Base-by-base conservation (phyloP, 495 filamentous ascomycete species). In the Jackrogersella multiformis region DNA sequence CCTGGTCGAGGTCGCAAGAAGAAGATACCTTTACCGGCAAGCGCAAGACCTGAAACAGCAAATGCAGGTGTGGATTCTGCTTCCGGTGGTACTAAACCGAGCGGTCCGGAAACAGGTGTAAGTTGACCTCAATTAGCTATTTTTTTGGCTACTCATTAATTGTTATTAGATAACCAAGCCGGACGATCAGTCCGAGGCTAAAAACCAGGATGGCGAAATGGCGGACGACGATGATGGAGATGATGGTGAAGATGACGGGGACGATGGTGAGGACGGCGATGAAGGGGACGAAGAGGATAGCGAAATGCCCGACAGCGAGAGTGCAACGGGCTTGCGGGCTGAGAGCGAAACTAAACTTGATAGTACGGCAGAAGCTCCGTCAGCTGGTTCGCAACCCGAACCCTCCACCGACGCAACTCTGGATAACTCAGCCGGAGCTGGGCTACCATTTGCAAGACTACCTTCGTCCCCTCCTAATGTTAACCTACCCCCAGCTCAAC, bases 1-100 rank as follows among this genome's bases (percentile, higher is more conserved):
- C 80, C 85, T 21, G 88, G 88, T 3, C 86, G 88, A 45, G 89
- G 89, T 9, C 81, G 89, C 30, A 90, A 87, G 77, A 89, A 87
- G 77, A 84, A 78, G 71, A 23, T 80, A 73, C 87, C 69, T 75
- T 80, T 82, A 77, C 85, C 77, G 38, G 68, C 70, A 24, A 75
- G 61, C 35, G 70, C 73, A 30, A 63, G 64, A 24, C 76, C 73
- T 24, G 61, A 82, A 30, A 70, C 69, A 0, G 81, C 83, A 61
- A 78, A 73, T 41, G 49, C 64, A 34, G 63, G 60, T 15, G 13
- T 61, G 21, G 70, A 73, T 66, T 74, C 77, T 66, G 69, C 73
- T 64, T 36, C 45, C 30, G 38, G 54, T 34, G 61, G 61, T 3
- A 49, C 48, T 18, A 77, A 71, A 45, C 32, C 46, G 16, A 53